Percentiles rank a stretch among this genome's conserved stretches.
Conservation (phyloP, 2,329 filamentous ascomycete genomes). For the Pyricularia pennisetigena region DNA sequence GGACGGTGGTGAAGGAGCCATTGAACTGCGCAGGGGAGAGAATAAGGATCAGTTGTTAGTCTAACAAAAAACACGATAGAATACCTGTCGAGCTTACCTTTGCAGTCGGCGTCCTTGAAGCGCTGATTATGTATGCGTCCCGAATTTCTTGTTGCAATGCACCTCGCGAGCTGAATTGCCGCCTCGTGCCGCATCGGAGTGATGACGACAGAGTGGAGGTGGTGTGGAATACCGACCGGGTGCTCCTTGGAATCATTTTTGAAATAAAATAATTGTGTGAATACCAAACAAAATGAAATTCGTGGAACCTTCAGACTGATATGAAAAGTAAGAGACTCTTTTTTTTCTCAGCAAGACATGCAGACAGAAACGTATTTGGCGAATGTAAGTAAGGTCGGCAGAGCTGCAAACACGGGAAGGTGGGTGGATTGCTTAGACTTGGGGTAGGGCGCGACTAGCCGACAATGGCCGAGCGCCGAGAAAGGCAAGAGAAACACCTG, state of each 20-base stretch:
- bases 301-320: no score
- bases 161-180: conserved; percentile 26
- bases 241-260: conserved; percentile 5
- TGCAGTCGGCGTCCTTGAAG: conserved; percentile 77
- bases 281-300: not conserved
- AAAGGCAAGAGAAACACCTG: not conserved
- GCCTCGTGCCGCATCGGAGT: conserved; percentile 15
- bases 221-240: conserved; percentile 2
- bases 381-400: not conserved
- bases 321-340: not conserved
- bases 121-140: conserved; percentile 91
- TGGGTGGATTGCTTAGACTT: not conserved
- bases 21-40: conserved; percentile 59
- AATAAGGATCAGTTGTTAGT: not conserved
- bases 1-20: conserved; percentile 73
- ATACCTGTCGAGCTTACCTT: conserved; percentile 45
- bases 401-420: not conserved
- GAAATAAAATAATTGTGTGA: not conserved
- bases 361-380: not conserved
- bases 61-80: not conserved
- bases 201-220: conserved; percentile 5
- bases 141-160: conserved; percentile 57
- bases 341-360: not conserved
- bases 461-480: not conserved
- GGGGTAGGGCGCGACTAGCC: not conserved